Evolutionary conservation across 164 flowering plant genomes (phyloP), one percentile per base, ranked within the genome.

Genomic region (Vitis rotundifolia): DNA sequence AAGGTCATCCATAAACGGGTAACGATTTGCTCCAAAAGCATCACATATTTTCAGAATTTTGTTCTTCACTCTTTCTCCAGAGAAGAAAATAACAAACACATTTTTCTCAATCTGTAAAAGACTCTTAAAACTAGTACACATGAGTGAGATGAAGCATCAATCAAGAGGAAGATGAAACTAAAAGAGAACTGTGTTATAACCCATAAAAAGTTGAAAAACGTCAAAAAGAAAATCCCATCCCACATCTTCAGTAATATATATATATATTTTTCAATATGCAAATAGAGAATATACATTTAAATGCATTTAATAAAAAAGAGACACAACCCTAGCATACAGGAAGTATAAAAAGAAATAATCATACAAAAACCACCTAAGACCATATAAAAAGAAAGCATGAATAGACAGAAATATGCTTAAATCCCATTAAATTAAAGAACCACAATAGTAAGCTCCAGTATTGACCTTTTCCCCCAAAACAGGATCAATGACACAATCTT

Each of bases 11-110:
- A 86, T 59, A 74, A 90, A 88, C 1, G 91, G 88, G 64, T 92
- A 92, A 29, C 92, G 88, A 67, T 90, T 89, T 73, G 97, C 97
- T 61, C 93, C 95, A 81, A 92, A 92, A 37, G 95, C 95, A 63
- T 92, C 97, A 69, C 95, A 92, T 58, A 92, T 90, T 79, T 90
- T 92, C 47, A 83, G 8, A 67, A 90, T 82, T 78, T 92, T 92
- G 62, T 63, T 79, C 78, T 83, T 89, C 54, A 88, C 90, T 78
- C 87, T 84, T 66, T 92, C 95, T 59, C 97, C 97, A 71, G 95
- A 90, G 64, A 85, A 89, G 76, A 92, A 92, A 58, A 89, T 80
- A 10, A 85, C 89, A 78, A 90, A 92, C 18, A 92, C 95, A 80
- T 89, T 89, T 79, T 92, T 92, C 78, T 90, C 92, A 57, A 89